phyloP scores from a whole-genome alignment of 2,329 filamentous ascomycete genomes.

The Colletotrichum sp. region DNA sequence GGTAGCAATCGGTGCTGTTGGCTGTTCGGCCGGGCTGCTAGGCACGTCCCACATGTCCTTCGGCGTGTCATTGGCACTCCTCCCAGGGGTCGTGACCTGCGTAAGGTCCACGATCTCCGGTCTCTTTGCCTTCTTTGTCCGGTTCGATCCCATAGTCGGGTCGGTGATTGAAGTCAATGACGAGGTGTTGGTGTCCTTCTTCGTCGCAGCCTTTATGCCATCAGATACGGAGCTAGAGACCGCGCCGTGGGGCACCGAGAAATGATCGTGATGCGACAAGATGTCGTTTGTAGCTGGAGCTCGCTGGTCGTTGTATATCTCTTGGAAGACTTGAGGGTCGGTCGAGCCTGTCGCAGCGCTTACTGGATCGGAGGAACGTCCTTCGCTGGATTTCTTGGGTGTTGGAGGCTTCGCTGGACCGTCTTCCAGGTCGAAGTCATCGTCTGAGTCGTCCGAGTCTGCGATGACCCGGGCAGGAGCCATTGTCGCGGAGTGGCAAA shows the following conservation, averaged over 20 bases:
- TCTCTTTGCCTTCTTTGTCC: conserved; percentile 4
- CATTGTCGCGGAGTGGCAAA: conserved; percentile 16
- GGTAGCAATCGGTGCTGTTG: conserved; percentile 24
- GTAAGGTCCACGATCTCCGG: conserved; percentile 29
- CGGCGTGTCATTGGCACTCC: conserved; percentile 19
- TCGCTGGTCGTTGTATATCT: conserved; percentile 52
- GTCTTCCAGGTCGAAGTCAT: not conserved
- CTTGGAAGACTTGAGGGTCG: conserved; percentile 52
- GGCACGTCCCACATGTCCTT: conserved; percentile 50
- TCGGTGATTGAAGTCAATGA: conserved; percentile 34
- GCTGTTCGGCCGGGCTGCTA: conserved; percentile 36
- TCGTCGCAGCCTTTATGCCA: not conserved
- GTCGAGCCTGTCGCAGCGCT: conserved; percentile 46
- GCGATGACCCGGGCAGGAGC: conserved; percentile 18
- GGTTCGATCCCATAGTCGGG: conserved; percentile 15
- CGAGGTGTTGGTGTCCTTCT: conserved; percentile 1
- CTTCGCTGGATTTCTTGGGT: not conserved
- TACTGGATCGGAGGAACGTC: conserved; percentile 28
- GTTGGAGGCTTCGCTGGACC: conserved; percentile 13
- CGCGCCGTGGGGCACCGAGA: not conserved
- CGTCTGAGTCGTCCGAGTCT: conserved; percentile 24
- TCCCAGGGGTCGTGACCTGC: conserved; percentile 37
- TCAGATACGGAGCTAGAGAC: not conserved
- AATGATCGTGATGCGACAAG: not conserved
- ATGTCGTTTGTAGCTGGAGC: conserved; percentile 25